Percentiles rank a stretch among this genome's conserved stretches.
These are phyloP conservation scores for Geosiphon pyriformis DNA, from an alignment of 192 early-diverging fungal species.

Conservation along the genomic window DNA sequence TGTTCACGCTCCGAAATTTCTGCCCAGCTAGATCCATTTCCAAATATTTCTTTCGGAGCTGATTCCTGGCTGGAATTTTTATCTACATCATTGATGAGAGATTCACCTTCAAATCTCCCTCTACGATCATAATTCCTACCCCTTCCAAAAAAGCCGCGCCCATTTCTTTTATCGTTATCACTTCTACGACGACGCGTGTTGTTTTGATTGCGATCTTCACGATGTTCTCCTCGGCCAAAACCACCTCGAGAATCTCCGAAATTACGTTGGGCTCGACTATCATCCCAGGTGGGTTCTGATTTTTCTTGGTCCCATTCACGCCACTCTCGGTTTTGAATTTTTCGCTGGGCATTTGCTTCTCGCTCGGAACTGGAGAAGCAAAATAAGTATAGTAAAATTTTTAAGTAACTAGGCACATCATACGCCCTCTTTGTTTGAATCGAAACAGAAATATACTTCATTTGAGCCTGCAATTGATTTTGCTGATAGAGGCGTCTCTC, in stretches of 20 bases:
- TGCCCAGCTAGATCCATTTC: neutral
- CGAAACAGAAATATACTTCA: neutral
- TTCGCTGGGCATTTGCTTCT: slow-evolving; percentile 10
- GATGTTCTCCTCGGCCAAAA: slow-evolving; percentile 15
- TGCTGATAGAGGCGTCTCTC: slow-evolving; percentile 1
- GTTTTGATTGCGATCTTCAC: neutral
- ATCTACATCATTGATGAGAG: no score
- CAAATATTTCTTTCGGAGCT: neutral
- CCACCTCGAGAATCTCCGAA: neutral
- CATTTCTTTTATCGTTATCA: neutral
- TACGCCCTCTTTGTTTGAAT: neutral
- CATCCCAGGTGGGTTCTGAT: slow-evolving; percentile 9
- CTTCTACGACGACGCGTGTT: neutral
- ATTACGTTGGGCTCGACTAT: slow-evolving; percentile 2
- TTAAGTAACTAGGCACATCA: neutral
- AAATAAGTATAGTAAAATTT: neutral
- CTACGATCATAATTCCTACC: no score
- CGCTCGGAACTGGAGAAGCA: slow-evolving; percentile 15
- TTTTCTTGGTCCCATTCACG: slow-evolving; percentile 25
- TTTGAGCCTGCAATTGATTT: slow-evolving; percentile 5
- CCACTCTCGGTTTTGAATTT: slow-evolving; percentile 12
- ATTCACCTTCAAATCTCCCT: no score
- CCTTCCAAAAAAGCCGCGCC: no score
- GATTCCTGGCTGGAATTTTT: no score
- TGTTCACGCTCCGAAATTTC: neutral